Evolutionary conservation across 2,329 filamentous ascomycete genomes (phyloP).

Genomic region (Apiospora rasikravindrae): DNA sequence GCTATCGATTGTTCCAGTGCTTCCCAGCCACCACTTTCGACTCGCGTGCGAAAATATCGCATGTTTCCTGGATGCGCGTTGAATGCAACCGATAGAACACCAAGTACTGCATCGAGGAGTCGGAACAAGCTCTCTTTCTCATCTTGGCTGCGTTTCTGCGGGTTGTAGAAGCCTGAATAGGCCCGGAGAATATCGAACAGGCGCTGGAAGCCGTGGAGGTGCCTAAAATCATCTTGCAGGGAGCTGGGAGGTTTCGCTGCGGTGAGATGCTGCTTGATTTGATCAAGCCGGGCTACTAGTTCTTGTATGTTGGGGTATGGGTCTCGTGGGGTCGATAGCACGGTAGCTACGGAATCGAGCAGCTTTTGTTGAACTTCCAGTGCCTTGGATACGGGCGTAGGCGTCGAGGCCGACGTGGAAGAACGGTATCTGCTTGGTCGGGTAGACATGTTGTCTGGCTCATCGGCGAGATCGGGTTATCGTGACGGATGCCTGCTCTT

Average conservation of each 20-base stretch:
- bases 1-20: conserved; percentile 75
- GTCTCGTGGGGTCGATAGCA: conserved; percentile 39
- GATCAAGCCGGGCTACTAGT: conserved; percentile 62
- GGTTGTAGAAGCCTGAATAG: conserved; percentile 78
- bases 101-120: conserved; percentile 73
- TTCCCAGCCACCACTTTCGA: conserved; percentile 80
- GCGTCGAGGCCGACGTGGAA: conserved; percentile 65
- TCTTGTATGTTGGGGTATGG: conserved; percentile 55
- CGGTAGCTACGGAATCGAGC: conserved; percentile 52
- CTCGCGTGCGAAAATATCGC: conserved; percentile 80
- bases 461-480: conserved; percentile 13
- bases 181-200: conserved; percentile 72
- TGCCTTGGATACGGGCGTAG: conserved; percentile 62
- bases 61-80: conserved; percentile 83
- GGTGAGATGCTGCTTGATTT: conserved; percentile 68
- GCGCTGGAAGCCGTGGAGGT: conserved; percentile 77
- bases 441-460: conserved; percentile 51
- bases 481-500: conserved; percentile 10
- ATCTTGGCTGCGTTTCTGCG: conserved; percentile 61
- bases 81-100: conserved; percentile 76
- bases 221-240: conserved; percentile 81
- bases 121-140: conserved; percentile 71
- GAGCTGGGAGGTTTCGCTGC: conserved; percentile 51
- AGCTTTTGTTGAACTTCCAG: conserved; percentile 62
- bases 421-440: conserved; percentile 65